phyloP scores from a whole-genome alignment of 257 asterid genomes.

The Catharanthus roseus region DNA sequence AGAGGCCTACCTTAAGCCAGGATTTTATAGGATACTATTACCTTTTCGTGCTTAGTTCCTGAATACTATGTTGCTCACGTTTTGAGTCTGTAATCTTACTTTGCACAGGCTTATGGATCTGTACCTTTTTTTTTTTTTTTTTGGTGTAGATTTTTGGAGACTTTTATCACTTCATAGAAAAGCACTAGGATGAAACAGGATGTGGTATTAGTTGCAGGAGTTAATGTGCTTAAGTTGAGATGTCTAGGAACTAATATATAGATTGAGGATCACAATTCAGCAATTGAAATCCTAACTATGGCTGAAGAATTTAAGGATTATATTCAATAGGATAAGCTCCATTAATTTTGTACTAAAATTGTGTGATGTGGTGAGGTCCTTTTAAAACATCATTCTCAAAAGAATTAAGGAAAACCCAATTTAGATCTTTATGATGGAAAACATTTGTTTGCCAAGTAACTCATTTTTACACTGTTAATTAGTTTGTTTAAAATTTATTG shows the following conservation, averaged over 20 bases:
- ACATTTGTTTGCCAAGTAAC: not conserved
- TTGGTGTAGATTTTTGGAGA: not conserved
- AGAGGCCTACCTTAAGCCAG: not conserved
- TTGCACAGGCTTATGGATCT: too few species aligned
- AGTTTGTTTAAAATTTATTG: not conserved
- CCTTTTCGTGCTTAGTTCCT: not conserved
- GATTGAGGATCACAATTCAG: not conserved
- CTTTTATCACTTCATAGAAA: not conserved
- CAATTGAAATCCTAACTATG: not conserved
- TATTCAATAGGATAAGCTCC: not conserved
- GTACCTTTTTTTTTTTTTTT: too few species aligned
- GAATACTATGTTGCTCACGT: not conserved
- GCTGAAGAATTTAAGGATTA: not conserved
- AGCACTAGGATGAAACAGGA: not conserved
- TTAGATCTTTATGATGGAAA: not conserved
- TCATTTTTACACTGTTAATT: not conserved
- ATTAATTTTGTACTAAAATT: not conserved
- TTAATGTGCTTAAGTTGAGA: not conserved
- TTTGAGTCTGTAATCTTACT: not conserved
- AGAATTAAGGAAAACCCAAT: not conserved
- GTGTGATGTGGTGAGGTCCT: not conserved
- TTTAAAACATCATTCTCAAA: not conserved
- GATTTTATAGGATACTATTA: not conserved
- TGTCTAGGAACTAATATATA: not conserved
- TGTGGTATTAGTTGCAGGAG: not conserved